Evolutionary conservation across 106 monocot genomes (phyloP).

Genomic region (Dendrobium huoshanense): DNA sequence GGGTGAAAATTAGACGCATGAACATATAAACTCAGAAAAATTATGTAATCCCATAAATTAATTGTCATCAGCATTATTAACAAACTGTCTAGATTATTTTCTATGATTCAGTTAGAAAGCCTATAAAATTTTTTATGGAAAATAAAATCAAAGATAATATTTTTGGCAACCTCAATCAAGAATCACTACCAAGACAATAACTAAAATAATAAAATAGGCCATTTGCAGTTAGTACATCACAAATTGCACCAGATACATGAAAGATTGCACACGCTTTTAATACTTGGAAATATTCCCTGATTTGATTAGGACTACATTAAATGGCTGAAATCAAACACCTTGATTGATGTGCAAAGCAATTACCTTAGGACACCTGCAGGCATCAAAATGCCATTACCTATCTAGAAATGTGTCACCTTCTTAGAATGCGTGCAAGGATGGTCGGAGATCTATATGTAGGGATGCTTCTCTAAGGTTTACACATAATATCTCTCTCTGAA

Average conservation of each 20-base stretch:
- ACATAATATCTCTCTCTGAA: too few species aligned
- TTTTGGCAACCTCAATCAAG: neutral
- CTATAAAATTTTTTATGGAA: neutral
- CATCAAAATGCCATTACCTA: too few species aligned
- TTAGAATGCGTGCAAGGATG: too few species aligned
- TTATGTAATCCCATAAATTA: neutral
- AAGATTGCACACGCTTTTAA: neutral
- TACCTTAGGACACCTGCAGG: too few species aligned
- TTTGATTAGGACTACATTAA: neutral
- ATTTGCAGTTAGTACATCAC: neutral
- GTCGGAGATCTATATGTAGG: too few species aligned
- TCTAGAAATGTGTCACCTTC: too few species aligned
- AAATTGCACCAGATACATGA: neutral
- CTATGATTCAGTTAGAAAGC: neutral
- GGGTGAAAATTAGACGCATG: neutral
- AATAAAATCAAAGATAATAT: conserved; percentile 3
- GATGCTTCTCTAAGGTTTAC: too few species aligned
- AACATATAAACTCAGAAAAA: neutral
- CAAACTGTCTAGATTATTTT: neutral
- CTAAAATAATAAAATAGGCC: neutral
- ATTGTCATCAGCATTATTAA: neutral
- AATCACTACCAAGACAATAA: neutral
- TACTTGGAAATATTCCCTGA: neutral
- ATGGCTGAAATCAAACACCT: neutral
- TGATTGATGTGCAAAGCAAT: neutral